These are phyloP conservation scores for Cryptococcus sp. DNA, from an alignment of 1,284 basidiomycete genomes.

Conservation along the genomic window DNA sequence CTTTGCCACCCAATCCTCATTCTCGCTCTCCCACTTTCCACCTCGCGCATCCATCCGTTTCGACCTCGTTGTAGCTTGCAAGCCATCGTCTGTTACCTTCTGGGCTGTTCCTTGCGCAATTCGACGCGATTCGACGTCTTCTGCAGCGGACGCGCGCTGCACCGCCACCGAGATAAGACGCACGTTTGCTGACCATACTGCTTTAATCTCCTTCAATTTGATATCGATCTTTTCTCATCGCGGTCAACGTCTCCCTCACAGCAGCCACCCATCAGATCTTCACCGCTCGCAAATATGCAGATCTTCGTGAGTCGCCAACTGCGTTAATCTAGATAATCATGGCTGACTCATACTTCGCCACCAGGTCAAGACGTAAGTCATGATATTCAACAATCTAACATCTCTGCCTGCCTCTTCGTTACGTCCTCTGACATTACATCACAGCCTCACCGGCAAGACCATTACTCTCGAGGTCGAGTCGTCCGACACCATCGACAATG, in stretches of 20 bases:
- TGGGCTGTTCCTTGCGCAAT: not conserved
- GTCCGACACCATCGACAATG: slow-evolving; percentile 91
- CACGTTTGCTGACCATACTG: not conserved
- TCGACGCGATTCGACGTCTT: not conserved
- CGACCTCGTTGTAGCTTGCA: not conserved
- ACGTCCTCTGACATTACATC: slow-evolving; percentile 59
- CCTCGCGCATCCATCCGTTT: not conserved
- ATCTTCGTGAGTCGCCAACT: slow-evolving; percentile 24
- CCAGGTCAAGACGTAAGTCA: slow-evolving; percentile 18
- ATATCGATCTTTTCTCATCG: not conserved
- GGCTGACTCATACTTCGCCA: not conserved
- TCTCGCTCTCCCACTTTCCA: not conserved
- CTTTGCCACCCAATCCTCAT: not conserved
- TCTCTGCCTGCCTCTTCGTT: slow-evolving; percentile 52
- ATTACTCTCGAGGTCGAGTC: slow-evolving; percentile 59
- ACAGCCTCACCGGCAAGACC: slow-evolving; percentile 56
- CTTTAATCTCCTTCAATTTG: not conserved
- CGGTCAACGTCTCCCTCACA: too few species aligned
- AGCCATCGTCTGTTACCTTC: not conserved
- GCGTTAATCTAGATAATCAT: not conserved
- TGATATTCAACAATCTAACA: slow-evolving; percentile 32
- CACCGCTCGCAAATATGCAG: slow-evolving; percentile 22
- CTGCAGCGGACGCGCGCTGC: not conserved
- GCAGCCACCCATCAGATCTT: too few species aligned
- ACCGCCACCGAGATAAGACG: not conserved